A percentile compares a stretch with the other conserved stretches of the same genome.
These are phyloP conservation scores for Fusarium sp. DNA, from an alignment of 2,329 filamentous ascomycete species.

Conservation along the genomic window DNA sequence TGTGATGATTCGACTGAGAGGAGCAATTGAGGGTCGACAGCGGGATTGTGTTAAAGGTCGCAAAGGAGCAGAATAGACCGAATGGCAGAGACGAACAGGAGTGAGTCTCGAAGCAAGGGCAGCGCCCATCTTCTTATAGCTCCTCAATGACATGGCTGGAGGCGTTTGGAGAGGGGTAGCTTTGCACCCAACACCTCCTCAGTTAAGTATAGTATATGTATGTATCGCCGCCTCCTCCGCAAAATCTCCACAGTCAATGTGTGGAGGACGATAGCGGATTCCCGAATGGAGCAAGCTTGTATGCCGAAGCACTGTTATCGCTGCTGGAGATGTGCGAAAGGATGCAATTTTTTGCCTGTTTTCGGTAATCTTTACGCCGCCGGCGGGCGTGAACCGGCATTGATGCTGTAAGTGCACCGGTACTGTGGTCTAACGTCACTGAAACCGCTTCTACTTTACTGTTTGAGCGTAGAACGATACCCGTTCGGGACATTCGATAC, in stretches of 20 bases:
- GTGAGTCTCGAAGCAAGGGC: conserved; percentile 27
- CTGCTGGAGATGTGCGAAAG: neutral
- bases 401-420: conserved; percentile 2
- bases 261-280: conserved; percentile 4
- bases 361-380: conserved; percentile 26
- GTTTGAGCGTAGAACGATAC: conserved; percentile 24
- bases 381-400: conserved; percentile 25
- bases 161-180: conserved; percentile 34
- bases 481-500: conserved; percentile 10
- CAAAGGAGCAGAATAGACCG: conserved; percentile 10
- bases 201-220: conserved; percentile 13
- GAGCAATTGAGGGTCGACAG: conserved; percentile 29
- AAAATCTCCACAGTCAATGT: conserved; percentile 32
- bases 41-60: conserved; percentile 15
- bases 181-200: conserved; percentile 4
- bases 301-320: conserved; percentile 7
- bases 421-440: conserved; percentile 26
- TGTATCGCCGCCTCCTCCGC: conserved; percentile 29
- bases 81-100: conserved; percentile 9
- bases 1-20: conserved; percentile 18
- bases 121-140: conserved; percentile 44
- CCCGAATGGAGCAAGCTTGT: conserved; percentile 19
- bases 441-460: conserved; percentile 30
- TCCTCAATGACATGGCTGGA: conserved; percentile 25
- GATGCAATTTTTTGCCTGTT: conserved; percentile 34